A percentile compares a stretch with the other conserved stretches of the same genome.
Evolutionary conservation across 176 grass and related monocot species (phyloP).

Genomic region (Carex kokanica): DNA sequence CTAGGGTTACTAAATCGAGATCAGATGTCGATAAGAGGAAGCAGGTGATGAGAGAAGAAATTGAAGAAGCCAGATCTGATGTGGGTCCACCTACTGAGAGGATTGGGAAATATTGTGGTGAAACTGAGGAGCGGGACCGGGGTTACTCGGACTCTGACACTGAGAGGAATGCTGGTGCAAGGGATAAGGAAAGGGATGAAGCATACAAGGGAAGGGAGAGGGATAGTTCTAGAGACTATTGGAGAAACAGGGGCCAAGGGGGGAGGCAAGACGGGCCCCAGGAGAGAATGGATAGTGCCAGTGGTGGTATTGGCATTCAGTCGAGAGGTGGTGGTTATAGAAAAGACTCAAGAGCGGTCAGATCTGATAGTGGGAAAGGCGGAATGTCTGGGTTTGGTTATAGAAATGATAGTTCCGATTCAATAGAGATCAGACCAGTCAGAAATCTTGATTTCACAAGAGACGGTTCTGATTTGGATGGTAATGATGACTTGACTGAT

Average conservation of each 20-base stretch:
- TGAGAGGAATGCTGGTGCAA: constrained; percentile 37
- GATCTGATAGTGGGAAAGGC: constrained; percentile 62
- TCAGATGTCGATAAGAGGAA: constrained; percentile 32
- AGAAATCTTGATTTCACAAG: constrained; percentile 77
- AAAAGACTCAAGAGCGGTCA: constrained; percentile 59
- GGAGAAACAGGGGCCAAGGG: constrained; percentile 48
- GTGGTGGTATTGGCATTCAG: constrained; percentile 25
- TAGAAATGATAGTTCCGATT: constrained; percentile 83
- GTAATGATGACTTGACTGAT: constrained; percentile 47
- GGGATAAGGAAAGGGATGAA: constrained; percentile 48
- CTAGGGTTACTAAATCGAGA: constrained; percentile 32
- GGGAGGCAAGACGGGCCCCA: constrained; percentile 41
- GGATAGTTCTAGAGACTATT: constrained; percentile 58
- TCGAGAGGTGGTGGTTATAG: constrained; percentile 50
- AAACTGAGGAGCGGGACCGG: constrained; percentile 34
- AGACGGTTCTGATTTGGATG: constrained; percentile 58
- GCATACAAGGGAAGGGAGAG: constrained; percentile 29
- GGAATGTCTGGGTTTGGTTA: constrained; percentile 52
- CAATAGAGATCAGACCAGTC: constrained; percentile 85
- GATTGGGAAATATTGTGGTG: constrained; percentile 31
- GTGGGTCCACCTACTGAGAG: constrained; percentile 34
- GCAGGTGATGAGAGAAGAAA: constrained; percentile 20
- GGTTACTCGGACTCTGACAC: constrained; percentile 50
- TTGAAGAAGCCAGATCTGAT: constrained; percentile 28
- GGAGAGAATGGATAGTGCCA: constrained; percentile 45